Conservation (phyloP, 345 rosid species). For the Mercurialis annua region DNA sequence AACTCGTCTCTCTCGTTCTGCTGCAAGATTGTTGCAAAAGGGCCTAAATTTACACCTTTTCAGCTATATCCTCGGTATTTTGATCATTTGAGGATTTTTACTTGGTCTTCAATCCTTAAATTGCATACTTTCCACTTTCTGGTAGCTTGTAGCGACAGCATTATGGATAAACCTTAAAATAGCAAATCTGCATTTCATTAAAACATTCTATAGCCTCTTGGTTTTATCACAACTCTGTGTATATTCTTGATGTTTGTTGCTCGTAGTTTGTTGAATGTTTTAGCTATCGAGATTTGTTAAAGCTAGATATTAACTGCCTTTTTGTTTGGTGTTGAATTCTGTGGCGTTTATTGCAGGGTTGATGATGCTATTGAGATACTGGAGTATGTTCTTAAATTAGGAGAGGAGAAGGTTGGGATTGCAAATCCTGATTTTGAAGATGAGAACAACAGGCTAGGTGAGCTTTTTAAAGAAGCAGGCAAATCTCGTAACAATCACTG, state of each 20-base stretch:
- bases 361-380: slow-evolving; percentile 95
- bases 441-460: slow-evolving; percentile 85
- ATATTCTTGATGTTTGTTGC: background rate
- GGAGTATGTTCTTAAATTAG: slow-evolving; percentile 80
- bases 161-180: background rate
- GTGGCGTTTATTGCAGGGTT: slow-evolving; percentile 48
- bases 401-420: slow-evolving; percentile 96
- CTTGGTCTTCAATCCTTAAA: background rate
- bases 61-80: background rate
- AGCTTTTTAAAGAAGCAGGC: slow-evolving; percentile 97
- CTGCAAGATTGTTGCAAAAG: no score
- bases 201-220: background rate
- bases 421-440: slow-evolving; percentile 98
- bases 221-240: background rate
- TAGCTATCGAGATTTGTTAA: background rate
- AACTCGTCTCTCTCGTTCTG: slow-evolving; percentile 1
- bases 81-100: background rate
- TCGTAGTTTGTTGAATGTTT: background rate
- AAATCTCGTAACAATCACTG: slow-evolving; percentile 78
- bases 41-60: no score
- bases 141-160: background rate
- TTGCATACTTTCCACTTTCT: background rate
- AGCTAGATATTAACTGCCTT: no score
- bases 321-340: background rate
- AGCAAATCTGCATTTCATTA: background rate